A percentile compares a stretch with the other conserved stretches of the same genome.
Conservation (phyloP, 78 protist genomes). For the Isochrysis galbana region DNA sequence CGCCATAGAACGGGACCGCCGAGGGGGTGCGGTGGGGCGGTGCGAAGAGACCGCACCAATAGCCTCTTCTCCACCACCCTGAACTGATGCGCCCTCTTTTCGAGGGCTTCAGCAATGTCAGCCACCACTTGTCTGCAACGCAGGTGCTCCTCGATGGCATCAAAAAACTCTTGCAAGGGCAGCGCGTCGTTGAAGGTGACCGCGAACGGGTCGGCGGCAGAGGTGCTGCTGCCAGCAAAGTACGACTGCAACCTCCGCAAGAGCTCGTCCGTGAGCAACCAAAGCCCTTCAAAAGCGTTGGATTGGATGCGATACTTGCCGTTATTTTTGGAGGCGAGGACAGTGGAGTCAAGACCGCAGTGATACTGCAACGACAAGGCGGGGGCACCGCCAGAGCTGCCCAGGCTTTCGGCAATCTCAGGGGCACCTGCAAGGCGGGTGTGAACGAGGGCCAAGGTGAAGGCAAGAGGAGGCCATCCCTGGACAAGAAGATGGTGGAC, state of each 20-base stretch:
- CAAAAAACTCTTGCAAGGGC: slow-evolving; percentile 37
- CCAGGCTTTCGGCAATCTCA: too few relatives aligned
- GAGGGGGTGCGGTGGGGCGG: too few relatives aligned
- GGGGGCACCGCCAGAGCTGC: neutral
- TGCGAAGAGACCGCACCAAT: too few relatives aligned
- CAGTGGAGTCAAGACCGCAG: slow-evolving; percentile 47
- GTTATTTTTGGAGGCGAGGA: slow-evolving; percentile 50
- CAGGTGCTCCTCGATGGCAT: slow-evolving; percentile 30
- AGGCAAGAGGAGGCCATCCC: neutral
- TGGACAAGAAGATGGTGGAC: neutral
- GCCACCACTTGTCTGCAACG: neutral
- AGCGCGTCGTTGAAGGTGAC: neutral
- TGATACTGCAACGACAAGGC: slow-evolving; percentile 19
- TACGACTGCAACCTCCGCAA: neutral
- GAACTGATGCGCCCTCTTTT: slow-evolving; percentile 36
- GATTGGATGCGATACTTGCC: slow-evolving; percentile 25
- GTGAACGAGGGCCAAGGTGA: neutral
- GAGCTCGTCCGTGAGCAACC: slow-evolving; percentile 41
- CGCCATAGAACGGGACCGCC: too few relatives aligned
- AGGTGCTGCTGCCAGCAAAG: neutral
- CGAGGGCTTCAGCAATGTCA: neutral
- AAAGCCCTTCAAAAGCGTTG: slow-evolving; percentile 24
- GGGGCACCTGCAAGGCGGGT: too few relatives aligned
- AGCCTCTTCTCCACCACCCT: slow-evolving; percentile 60
- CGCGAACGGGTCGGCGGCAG: neutral